Evolutionary conservation across 2,329 filamentous ascomycete genomes (phyloP).

Genomic region (Rhynchosporium secalis): DNA sequence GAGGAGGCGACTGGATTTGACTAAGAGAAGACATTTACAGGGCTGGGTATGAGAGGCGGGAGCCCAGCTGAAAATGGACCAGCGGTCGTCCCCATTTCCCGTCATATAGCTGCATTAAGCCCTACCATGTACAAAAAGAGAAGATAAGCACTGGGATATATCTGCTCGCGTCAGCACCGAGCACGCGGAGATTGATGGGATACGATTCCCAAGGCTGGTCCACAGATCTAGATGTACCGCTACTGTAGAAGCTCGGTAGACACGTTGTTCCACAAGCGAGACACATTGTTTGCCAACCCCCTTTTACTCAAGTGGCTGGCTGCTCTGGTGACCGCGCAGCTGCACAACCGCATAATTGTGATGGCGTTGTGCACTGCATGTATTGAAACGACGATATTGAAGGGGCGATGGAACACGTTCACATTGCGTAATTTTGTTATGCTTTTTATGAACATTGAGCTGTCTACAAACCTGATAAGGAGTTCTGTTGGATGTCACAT

Average conservation of each 20-base stretch:
- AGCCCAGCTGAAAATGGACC: conserved; percentile 6
- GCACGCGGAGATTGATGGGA: conserved; percentile 12
- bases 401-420: not conserved
- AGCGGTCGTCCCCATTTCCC: conserved; percentile 7
- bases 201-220: conserved; percentile 4
- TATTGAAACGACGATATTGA: not conserved
- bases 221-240: conserved; percentile 2
- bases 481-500: not conserved
- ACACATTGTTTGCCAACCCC: conserved; percentile 3
- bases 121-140: conserved; percentile 9
- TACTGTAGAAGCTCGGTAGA: not conserved
- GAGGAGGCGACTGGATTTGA: conserved; percentile 6
- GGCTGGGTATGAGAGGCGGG: not conserved
- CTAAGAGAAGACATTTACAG: conserved; percentile 4
- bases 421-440: not conserved
- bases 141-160: conserved; percentile 9
- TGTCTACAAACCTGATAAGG: not conserved
- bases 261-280: conserved; percentile 6
- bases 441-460: not conserved
- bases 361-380: not conserved
- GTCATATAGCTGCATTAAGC: conserved; percentile 14
- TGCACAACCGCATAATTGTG: conserved; percentile 5
- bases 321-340: not conserved
- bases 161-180: conserved; percentile 11
- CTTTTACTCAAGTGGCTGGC: conserved; percentile 1